A percentile compares a stretch with the other conserved stretches of the same genome.
Conservation (phyloP, 371 early-diverging fungal genomes). For the Apophysomyces trapeziformis region DNA sequence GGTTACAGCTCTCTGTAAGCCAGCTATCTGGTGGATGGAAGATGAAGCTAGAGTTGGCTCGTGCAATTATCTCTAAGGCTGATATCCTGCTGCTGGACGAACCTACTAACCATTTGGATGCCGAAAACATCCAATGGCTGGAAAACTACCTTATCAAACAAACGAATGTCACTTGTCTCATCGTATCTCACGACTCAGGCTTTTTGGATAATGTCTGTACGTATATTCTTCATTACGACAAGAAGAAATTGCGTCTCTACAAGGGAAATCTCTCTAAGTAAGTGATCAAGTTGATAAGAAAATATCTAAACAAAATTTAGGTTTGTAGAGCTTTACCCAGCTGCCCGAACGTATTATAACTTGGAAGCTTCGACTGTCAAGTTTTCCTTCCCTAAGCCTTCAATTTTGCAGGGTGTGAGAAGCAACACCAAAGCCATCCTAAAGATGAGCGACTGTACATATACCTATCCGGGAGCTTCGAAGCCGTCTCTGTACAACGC, state of each 20-base stretch:
- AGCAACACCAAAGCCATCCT: constrained; percentile 80
- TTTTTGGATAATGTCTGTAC: constrained; percentile 88
- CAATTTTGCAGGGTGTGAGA: constrained; percentile 74
- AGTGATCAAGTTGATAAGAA: constrained; percentile 5
- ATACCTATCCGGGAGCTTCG: constrained; percentile 68
- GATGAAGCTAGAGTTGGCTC: constrained; percentile 85
- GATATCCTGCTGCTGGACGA: constrained; percentile 98
- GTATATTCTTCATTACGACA: constrained; percentile 79
- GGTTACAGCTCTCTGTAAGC: constrained; percentile 61
- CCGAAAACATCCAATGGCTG: constrained; percentile 94
- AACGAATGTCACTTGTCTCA: constrained; percentile 94
- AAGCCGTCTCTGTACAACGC: constrained; percentile 68
- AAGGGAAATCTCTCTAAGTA: constrained; percentile 68
- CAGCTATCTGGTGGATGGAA: constrained; percentile 90
- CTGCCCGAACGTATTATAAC: constrained; percentile 73
- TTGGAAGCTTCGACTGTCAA: constrained; percentile 69
- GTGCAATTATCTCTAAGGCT: constrained; percentile 82
- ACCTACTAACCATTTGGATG: constrained; percentile 94
- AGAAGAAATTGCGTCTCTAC: constrained; percentile 70
- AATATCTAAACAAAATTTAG: not conserved
- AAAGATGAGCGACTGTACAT: constrained; percentile 70
- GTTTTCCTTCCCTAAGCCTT: constrained; percentile 78
- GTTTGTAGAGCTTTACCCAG: constrained; percentile 63
- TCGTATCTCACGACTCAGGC: constrained; percentile 99
- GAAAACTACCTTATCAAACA: constrained; percentile 92